A percentile compares a stretch with the other conserved stretches of the same genome.
Evolutionary conservation across 2,329 filamentous ascomycete genomes (phyloP).

Genomic region (Cladosporium cucumerinum): DNA sequence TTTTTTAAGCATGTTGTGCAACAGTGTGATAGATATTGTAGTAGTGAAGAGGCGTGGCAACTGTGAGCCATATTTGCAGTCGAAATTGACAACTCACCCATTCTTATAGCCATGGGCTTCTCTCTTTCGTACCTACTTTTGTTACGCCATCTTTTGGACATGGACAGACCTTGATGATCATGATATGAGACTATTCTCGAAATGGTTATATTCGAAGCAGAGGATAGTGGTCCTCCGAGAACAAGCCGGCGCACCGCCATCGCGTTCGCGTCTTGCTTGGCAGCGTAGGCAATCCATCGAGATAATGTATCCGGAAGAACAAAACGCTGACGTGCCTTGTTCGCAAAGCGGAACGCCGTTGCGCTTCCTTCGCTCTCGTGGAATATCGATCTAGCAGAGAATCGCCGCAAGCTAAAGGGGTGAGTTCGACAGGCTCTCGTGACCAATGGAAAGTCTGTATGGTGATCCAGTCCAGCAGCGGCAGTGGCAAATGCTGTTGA

Average conservation of each 20-base stretch:
- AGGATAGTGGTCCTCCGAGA: not conserved
- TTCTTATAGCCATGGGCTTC: not conserved
- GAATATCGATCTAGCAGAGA: not conserved
- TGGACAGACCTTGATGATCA: not conserved
- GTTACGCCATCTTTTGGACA: not conserved
- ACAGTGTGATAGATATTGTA: not conserved
- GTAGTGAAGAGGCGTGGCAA: not conserved
- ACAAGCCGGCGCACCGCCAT: not conserved
- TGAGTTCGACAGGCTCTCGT: not conserved
- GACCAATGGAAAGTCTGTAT: not conserved
- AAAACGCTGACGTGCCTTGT: not conserved
- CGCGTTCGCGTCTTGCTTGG: not conserved
- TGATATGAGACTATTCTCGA: not conserved
- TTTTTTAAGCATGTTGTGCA: not conserved
- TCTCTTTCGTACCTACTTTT: not conserved
- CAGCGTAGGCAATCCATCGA: not conserved
- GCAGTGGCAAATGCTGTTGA: not conserved
- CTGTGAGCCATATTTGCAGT: not conserved
- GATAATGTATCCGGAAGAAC: not conserved
- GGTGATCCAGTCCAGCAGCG: not conserved
- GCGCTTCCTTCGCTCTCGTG: not conserved
- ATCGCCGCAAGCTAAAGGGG: not conserved
- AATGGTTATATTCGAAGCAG: not conserved
- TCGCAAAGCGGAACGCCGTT: not conserved
- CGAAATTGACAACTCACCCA: not conserved